Percentiles rank a stretch among this genome's conserved stretches.
Evolutionary conservation across 2,329 filamentous ascomycete species (phyloP).

Genomic region (Talaromyces sp.): DNA sequence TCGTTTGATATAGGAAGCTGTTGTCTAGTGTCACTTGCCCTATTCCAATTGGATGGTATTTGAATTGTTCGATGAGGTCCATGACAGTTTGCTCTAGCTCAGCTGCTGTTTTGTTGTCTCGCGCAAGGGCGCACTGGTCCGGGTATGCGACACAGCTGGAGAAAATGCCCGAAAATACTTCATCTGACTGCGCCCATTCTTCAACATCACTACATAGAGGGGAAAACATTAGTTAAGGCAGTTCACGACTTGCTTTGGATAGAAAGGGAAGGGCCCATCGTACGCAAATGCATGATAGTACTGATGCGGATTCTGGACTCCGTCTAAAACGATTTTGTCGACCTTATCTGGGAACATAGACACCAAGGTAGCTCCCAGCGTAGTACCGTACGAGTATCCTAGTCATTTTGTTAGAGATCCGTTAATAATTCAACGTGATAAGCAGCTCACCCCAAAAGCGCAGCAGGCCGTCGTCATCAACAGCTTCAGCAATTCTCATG

Average conservation of each 20-base stretch:
- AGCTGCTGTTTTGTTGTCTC: not conserved
- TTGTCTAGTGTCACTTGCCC: not conserved
- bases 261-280: not conserved
- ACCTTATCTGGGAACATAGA: constrained; percentile 39
- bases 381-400: constrained; percentile 22
- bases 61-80: not conserved
- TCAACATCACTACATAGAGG: not conserved
- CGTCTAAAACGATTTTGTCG: constrained; percentile 36
- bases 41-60: not conserved
- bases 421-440: too few species aligned
- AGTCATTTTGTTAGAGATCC: too few species aligned
- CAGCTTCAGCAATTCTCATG: constrained; percentile 41
- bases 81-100: not conserved
- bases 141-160: not conserved
- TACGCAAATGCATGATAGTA: constrained; percentile 15
- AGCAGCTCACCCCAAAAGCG: constrained; percentile 16
- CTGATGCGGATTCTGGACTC: constrained; percentile 23
- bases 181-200: constrained; percentile 1
- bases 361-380: constrained; percentile 25
- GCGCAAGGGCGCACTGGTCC: not conserved
- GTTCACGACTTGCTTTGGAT: not conserved
- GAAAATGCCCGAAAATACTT: constrained; percentile 6
- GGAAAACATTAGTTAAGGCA: not conserved
- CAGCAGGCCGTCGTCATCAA: constrained; percentile 39
- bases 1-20: not conserved